Evolutionary conservation across 176 grass and related monocot species (phyloP), one percentile per base, ranked within the genome.

Genomic region (Musa acuminata): DNA sequence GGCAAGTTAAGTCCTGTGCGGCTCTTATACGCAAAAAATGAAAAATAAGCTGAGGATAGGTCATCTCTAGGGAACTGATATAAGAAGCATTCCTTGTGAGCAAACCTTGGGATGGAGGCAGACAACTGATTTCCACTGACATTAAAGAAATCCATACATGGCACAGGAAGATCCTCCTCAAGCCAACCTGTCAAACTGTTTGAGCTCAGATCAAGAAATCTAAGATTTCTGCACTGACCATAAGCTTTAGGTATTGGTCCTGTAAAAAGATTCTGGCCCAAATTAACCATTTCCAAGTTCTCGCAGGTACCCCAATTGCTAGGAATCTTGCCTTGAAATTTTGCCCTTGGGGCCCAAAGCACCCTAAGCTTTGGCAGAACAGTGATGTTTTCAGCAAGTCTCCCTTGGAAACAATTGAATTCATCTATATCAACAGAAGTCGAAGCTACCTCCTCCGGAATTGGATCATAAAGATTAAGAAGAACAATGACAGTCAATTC

Each of bases 331-430:
- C 84, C 84, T 82, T 86, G 1, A 9, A 90, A 53, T 5, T 72
- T 82, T 0, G 67, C 84, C 64, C 51, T 82, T 0, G 87, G 87
- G 2, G 79, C 87, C 84, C 84, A 90, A 72, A 90, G 72, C 78
- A 90, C 26, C 60, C 71, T 81, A 43, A 90, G 87, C 53, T 81
- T 73, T 1, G 87, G 81, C 71, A 90, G 71, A 81, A 75, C 52
- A 24, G 81, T 76, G 20, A 90, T 77, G 62, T 57, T 90, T 73
- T 82, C 84, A 13, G 84, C 69, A 69, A 90, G 70, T 53, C 71
- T 62, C 62, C 87, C 78, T 60, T 79, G 13, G 66, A 92, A 96
- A 58, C 57, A 55, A 86, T 96, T 96, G 80, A 86, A 78, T 65
- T 92, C 92, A 81, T 67, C 76, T 21, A 14, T 49, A 60, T 24